Percentiles rank a stretch among this genome's conserved stretches.
Conservation (phyloP, 768 basidiomycete genomes). For the Podaxis pistillaris region DNA sequence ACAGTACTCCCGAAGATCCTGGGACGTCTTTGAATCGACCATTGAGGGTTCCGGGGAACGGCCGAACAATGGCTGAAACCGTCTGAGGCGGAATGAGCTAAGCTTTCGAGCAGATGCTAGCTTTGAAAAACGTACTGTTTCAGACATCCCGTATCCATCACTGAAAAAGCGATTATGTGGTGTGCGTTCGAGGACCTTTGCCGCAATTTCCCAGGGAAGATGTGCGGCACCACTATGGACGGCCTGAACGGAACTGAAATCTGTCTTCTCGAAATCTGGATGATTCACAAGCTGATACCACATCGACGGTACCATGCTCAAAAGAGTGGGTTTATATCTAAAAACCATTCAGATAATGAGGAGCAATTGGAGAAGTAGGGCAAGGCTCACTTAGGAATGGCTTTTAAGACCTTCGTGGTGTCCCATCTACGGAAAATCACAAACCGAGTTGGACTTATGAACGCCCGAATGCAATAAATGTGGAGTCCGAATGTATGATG, state of each 20-base stretch:
- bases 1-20: constrained; percentile 54
- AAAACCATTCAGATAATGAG: neutral
- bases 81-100: constrained; percentile 40
- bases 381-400: constrained; percentile 53
- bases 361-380: too few relatives aligned
- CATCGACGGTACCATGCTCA: constrained; percentile 59
- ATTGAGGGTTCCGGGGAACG: constrained; percentile 41
- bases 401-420: constrained; percentile 43
- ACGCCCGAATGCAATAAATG: constrained; percentile 44
- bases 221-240: constrained; percentile 62
- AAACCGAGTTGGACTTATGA: constrained; percentile 42
- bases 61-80: constrained; percentile 43
- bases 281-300: constrained; percentile 63
- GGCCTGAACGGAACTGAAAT: constrained; percentile 47
- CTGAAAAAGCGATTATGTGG: constrained; percentile 29
- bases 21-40: constrained; percentile 37
- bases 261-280: constrained; percentile 43
- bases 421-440: constrained; percentile 63
- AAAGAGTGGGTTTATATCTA: constrained; percentile 54
- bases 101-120: neutral
- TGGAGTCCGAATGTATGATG: constrained; percentile 67
- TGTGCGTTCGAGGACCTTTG: constrained; percentile 35
- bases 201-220: constrained; percentile 55
- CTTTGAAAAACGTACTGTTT: constrained; percentile 43
- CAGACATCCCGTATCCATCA: constrained; percentile 70